Conservation (phyloP, 371 early-diverging fungal species). For the Parasitella parasitica region DNA sequence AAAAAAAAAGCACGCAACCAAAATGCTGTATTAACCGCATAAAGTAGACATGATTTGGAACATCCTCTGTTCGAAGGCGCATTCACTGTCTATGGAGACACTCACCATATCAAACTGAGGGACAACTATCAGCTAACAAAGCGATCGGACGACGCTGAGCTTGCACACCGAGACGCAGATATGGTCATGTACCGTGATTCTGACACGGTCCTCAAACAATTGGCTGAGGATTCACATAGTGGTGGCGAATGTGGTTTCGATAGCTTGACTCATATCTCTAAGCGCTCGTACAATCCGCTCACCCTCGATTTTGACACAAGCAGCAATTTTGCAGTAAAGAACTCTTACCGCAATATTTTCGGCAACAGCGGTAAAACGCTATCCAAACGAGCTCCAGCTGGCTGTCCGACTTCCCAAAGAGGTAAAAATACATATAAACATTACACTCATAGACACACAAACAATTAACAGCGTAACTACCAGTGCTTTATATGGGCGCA, state of each 20-base stretch:
- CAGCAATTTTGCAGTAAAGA: neutral
- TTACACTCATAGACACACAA: neutral
- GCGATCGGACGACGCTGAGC: conserved; percentile 59
- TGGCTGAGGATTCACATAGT: neutral
- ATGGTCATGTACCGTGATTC: conserved; percentile 75
- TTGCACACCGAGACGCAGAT: neutral
- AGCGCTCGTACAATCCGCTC: conserved; percentile 3
- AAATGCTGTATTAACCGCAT: neutral
- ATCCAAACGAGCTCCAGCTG: conserved; percentile 36
- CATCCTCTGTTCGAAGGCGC: conserved; percentile 66
- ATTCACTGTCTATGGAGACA: conserved; percentile 59
- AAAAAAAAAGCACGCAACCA: neutral
- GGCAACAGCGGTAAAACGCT: conserved; percentile 10
- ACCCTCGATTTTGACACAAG: neutral
- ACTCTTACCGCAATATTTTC: neutral
- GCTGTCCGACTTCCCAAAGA: conserved; percentile 44
- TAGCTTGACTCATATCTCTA: conserved; percentile 12
- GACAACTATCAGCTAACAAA: conserved; percentile 61
- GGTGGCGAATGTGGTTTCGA: conserved; percentile 34
- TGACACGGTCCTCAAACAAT: conserved; percentile 35
- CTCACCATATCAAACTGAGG: conserved; percentile 63
- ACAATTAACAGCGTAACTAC: neutral
- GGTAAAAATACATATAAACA: conserved; percentile 22
- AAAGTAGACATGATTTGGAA: conserved; percentile 24
- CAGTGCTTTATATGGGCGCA: conserved; percentile 27